phyloP scores from a whole-genome alignment of 2,329 filamentous ascomycete species.

The Aspergillus hortae region DNA sequence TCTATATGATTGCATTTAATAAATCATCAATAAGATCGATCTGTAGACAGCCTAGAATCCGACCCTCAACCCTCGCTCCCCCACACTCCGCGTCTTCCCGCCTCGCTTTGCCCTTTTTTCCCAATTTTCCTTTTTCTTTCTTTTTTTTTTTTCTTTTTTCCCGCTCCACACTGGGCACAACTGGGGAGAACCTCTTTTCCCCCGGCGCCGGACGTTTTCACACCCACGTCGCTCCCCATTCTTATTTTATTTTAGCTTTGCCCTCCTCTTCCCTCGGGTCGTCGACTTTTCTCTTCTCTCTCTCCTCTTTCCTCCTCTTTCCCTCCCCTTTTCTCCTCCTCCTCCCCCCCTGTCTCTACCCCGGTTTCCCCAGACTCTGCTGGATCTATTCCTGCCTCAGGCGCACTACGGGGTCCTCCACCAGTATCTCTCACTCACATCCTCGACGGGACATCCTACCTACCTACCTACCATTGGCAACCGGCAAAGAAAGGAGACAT shows the following conservation, averaged over 20 bases:
- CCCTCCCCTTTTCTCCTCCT: neutral
- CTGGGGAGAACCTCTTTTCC: neutral
- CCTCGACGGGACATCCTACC: no score
- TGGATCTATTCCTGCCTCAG: no score
- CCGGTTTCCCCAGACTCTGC: neutral
- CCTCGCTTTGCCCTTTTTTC: slow-evolving; percentile 1
- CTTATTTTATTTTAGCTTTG: neutral
- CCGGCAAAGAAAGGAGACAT: no score
- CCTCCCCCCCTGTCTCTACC: neutral
- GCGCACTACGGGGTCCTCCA: no score
- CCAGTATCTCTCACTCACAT: no score
- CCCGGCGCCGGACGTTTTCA: slow-evolving; percentile 1
- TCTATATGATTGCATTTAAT: no score
- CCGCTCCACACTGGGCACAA: neutral
- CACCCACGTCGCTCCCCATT: slow-evolving; percentile 5
- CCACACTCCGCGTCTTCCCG: slow-evolving; percentile 34
- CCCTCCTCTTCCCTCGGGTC: slow-evolving; percentile 5
- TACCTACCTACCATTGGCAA: no score
- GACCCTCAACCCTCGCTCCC: slow-evolving; percentile 21
- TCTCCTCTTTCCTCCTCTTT: slow-evolving; percentile 3
- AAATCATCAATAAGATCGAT: no score
- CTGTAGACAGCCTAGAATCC: neutral
- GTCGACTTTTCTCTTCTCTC: slow-evolving; percentile 3
- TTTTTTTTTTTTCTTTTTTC: neutral
- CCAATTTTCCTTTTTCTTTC: neutral